A percentile compares a stretch with the other conserved stretches of the same genome.
Evolutionary conservation across 768 basidiomycete genomes (phyloP).

Genomic region (Tricholoma bakamatsutake): DNA sequence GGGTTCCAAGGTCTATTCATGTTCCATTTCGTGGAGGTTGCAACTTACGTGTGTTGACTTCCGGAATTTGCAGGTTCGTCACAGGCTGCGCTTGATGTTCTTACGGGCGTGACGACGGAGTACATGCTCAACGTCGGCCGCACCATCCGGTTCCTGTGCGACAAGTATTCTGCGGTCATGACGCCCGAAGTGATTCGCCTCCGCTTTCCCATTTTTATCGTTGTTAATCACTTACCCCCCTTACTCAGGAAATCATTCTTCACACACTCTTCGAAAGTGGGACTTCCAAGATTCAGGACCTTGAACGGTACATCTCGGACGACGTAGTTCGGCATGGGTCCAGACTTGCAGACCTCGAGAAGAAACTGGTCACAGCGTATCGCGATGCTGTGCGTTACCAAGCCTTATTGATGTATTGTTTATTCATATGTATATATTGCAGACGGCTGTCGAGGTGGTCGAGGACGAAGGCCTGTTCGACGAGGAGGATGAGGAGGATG

Average conservation of each 20-base stretch:
- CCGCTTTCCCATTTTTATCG: not conserved
- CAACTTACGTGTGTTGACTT: not conserved
- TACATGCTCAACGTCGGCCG: constrained; percentile 83
- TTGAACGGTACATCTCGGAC: constrained; percentile 85
- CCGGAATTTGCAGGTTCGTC: constrained; percentile 50
- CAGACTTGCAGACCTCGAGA: constrained; percentile 73
- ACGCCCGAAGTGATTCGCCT: constrained; percentile 65
- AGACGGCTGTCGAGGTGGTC: constrained; percentile 44
- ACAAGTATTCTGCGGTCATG: constrained; percentile 79
- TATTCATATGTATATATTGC: not conserved
- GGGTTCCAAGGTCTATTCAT: constrained; percentile 80
- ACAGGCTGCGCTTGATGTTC: constrained; percentile 68
- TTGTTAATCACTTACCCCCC: not conserved
- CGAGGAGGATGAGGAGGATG: constrained; percentile 47
- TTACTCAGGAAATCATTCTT: constrained; percentile 83
- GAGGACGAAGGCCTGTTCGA: constrained; percentile 65
- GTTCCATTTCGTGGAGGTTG: not conserved
- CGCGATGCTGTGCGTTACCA: constrained; percentile 62
- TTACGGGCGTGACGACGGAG: constrained; percentile 72
- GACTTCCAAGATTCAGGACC: constrained; percentile 64
- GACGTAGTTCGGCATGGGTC: constrained; percentile 80
- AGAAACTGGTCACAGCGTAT: constrained; percentile 81
- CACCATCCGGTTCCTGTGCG: constrained; percentile 75
- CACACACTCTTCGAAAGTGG: constrained; percentile 92
- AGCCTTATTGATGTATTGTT: not conserved